These are phyloP conservation scores for Saccharum spontaneum DNA, from an alignment of 176 grass and related monocot genomes.

Conservation along the genomic window DNA sequence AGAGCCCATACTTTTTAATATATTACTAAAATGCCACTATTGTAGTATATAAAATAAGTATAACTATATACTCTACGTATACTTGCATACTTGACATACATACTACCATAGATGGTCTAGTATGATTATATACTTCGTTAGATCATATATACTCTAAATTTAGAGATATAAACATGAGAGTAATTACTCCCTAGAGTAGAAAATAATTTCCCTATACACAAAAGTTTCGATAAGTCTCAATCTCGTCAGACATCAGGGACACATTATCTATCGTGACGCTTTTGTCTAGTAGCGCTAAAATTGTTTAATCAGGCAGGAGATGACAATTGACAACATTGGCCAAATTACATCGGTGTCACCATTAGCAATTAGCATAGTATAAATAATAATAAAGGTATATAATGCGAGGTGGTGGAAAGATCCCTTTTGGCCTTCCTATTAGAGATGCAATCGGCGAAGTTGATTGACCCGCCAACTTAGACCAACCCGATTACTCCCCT, in stretches of 20 bases:
- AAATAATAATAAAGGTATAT: neutral
- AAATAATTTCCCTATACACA: too few relatives aligned
- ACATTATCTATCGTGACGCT: neutral
- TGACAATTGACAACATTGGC: neutral
- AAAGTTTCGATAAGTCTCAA: too few relatives aligned
- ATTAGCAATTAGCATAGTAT: neutral
- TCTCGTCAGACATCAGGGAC: neutral
- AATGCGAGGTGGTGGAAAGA: neutral
- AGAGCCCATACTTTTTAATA: too few relatives aligned
- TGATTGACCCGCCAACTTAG: neutral
- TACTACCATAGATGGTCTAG: too few relatives aligned
- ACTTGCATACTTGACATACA: too few relatives aligned
- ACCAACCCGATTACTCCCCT: neutral
- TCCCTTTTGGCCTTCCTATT: neutral
- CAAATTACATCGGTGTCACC: conserved; percentile 14
- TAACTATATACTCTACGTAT: too few relatives aligned
- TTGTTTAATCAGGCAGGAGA: neutral
- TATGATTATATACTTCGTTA: too few relatives aligned
- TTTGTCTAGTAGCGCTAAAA: neutral
- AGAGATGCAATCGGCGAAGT: neutral
- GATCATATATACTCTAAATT: too few relatives aligned
- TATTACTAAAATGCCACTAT: too few relatives aligned
- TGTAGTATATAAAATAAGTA: too few relatives aligned
- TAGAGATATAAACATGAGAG: too few relatives aligned
- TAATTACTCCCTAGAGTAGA: too few relatives aligned